Evolutionary conservation across 768 basidiomycete species (phyloP).

Genomic region (Termitomyces sp.): DNA sequence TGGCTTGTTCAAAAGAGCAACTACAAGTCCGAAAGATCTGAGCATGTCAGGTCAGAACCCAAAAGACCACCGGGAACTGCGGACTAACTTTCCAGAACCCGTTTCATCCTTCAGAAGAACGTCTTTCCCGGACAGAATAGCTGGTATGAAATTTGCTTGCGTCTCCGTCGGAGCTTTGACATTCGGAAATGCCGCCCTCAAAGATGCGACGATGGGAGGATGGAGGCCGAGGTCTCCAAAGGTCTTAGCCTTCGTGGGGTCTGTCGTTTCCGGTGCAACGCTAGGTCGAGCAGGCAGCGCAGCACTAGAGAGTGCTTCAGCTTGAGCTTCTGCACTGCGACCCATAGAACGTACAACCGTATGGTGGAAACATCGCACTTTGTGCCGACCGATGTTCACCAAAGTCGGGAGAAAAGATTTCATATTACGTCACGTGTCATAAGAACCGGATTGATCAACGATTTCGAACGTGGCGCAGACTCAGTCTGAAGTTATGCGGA

Average conservation of each 20-base stretch:
- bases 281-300: not conserved
- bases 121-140: slow-evolving; percentile 53
- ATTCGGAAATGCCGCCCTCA: slow-evolving; percentile 60
- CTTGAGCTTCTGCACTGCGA: slow-evolving; percentile 21
- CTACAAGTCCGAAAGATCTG: slow-evolving; percentile 70
- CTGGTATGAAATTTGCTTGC: slow-evolving; percentile 61
- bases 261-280: not conserved
- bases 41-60: not conserved
- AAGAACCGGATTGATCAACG: not conserved
- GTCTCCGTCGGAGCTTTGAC: slow-evolving; percentile 55
- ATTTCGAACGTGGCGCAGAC: not conserved
- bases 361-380: slow-evolving; percentile 8
- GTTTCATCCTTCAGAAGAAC: slow-evolving; percentile 67
- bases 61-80: slow-evolving; percentile 6
- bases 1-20: slow-evolving; percentile 63
- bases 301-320: slow-evolving; percentile 5
- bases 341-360: slow-evolving; percentile 21
- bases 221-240: slow-evolving; percentile 57
- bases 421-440: slow-evolving; percentile 19
- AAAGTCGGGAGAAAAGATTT: slow-evolving; percentile 20
- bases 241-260: slow-evolving; percentile 10
- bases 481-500: not conserved
- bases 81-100: slow-evolving; percentile 76
- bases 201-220: slow-evolving; percentile 42
- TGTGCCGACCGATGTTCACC: slow-evolving; percentile 14